Base-by-base conservation (phyloP, 768 basidiomycete species). In the Boletus edulis region DNA sequence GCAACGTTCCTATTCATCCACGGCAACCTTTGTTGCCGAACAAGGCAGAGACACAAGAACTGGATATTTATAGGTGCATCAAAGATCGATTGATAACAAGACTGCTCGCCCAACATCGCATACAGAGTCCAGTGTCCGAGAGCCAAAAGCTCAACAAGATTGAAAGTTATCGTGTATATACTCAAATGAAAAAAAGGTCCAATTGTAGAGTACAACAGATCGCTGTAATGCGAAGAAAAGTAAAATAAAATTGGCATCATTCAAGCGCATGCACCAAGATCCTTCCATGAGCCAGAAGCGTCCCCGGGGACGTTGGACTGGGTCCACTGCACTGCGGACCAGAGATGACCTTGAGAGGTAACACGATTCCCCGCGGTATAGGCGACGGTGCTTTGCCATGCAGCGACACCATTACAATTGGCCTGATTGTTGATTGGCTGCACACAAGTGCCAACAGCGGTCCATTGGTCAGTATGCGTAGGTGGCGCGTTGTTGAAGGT, bases 291-390 rank as follows among this genome's bases (percentile, higher is more conserved):
- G 13, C 69, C 68, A 7, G 68, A 70, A 2, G 55, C 11, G 13
- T 68, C 68, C 2, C 66, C 68, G 0, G 68, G 70, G 8, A 22
- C 0, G 34, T 69, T 69, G 0, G 66, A 54, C 27, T 46, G 0
- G 0, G 51, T 52, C 68, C 68, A 72, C 48, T 70, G 66, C 13
- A 58, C 58, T 5, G 68, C 63, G 9, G 46, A 37, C 68, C 70
- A 69, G 2, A 69, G 49, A 3, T 47, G 56, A 0, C 27, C 46
- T 4, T 58, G 53, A 5, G n/a, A 67, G 1, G 55, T 65, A 0
- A 62, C 70, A 18, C 35, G 7, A 0, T 50, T 56, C 0, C 70
- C 70, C 2, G 54, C 0, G 2, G 20, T 40, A 24, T 70, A 69
- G 4, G 67, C 66, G 2, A 49, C 52, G 0, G 12, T 34, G 3